A percentile compares a stretch with the other conserved stretches of the same genome.
Evolutionary conservation across 1,139 yeast species (phyloP).

Genomic region (Protomyces inundatus): DNA sequence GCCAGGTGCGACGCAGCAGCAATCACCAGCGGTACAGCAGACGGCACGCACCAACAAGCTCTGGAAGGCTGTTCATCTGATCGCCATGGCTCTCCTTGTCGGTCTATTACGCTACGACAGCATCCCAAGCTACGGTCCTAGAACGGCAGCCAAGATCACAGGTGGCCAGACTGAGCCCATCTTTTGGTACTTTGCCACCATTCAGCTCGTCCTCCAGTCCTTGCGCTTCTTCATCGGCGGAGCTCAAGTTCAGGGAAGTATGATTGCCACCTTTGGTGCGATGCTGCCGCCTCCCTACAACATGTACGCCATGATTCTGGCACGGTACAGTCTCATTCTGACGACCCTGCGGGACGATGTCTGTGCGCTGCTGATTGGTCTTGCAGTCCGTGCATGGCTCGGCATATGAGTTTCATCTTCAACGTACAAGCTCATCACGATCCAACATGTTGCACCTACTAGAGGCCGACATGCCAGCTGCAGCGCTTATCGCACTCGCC

Average conservation of each 20-base stretch:
- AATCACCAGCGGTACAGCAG: not conserved
- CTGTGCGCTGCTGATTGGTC: constrained; percentile 28
- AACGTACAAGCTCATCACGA: too few species aligned
- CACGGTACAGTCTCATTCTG: constrained; percentile 31
- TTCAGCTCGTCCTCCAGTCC: constrained; percentile 35
- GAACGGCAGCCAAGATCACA: not conserved
- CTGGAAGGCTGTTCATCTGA: not conserved
- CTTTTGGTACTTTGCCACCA: constrained; percentile 37
- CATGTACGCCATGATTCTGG: constrained; percentile 33
- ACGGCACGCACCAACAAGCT: not conserved
- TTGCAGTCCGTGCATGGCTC: constrained; percentile 28
- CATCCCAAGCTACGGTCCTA: not conserved
- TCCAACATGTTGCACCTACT: too few species aligned
- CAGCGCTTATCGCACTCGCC: not conserved
- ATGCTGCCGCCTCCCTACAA: constrained; percentile 33
- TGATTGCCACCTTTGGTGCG: constrained; percentile 31
- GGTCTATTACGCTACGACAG: not conserved
- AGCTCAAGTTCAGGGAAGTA: constrained; percentile 35
- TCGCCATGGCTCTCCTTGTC: not conserved
- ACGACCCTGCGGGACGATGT: constrained; percentile 30
- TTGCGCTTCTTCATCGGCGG: constrained; percentile 4
- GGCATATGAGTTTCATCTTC: not conserved
- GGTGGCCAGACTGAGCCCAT: constrained; percentile 51
- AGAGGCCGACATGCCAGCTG: not conserved
- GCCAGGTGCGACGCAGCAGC: not conserved